Conservation (phyloP, 345 rosid genomes). For the Eucalyptus caleyi region DNA sequence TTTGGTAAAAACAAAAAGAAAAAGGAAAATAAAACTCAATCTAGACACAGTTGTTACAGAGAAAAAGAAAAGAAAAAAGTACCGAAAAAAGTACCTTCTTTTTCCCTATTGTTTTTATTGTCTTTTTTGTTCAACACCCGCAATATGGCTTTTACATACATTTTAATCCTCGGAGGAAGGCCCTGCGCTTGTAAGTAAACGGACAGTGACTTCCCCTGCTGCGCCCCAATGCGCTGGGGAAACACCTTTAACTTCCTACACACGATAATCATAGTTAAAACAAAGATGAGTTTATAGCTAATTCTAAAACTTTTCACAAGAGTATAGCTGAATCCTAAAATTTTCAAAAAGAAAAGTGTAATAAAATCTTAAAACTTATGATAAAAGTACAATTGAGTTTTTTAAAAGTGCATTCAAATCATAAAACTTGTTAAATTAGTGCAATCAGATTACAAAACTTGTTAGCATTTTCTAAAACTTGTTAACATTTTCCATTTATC, state of each 20-base stretch:
- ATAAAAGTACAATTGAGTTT: too few relatives aligned
- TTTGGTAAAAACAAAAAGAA: rapidly evolving
- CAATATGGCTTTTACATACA: background rate
- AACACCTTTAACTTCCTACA: background rate
- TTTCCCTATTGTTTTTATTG: rapidly evolving
- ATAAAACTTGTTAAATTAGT: too few relatives aligned
- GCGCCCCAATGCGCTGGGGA: rapidly evolving
- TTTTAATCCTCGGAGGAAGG: rapidly evolving
- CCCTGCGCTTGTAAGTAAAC: background rate
- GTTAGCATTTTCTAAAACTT: too few relatives aligned
- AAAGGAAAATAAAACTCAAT: too few relatives aligned
- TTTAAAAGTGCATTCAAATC: too few relatives aligned
- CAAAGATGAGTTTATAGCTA: too few relatives aligned
- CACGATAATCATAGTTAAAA: background rate
- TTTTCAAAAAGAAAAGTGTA: too few relatives aligned
- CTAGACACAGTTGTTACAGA: too few relatives aligned
- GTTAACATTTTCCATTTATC: too few relatives aligned
- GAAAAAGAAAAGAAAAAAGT: too few relatives aligned
- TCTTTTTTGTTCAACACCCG: background rate
- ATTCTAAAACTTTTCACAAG: too few relatives aligned
- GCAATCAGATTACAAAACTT: rapidly evolving
- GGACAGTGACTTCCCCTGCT: background rate
- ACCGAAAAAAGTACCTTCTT: too few relatives aligned
- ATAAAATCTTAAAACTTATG: rapidly evolving
- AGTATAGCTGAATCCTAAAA: rapidly evolving